Conservation (phyloP, 2,329 filamentous ascomycete genomes). For the Falciphora oryzae region DNA sequence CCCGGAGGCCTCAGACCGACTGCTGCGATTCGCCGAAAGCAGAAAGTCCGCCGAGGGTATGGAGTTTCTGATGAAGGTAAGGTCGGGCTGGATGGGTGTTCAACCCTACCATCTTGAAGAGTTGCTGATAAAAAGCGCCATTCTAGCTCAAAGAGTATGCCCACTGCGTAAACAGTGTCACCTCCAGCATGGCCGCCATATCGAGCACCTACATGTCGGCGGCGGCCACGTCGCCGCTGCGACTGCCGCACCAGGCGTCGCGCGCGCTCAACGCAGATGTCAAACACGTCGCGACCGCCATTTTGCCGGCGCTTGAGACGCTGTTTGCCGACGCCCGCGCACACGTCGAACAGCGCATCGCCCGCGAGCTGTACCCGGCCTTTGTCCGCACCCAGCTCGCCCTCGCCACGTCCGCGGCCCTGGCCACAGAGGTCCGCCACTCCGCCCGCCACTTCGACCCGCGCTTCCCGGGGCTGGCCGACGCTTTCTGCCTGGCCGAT, state of each 20-base stretch:
- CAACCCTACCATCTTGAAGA: no score
- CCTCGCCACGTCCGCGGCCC: constrained; percentile 36
- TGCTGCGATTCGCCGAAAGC: constrained; percentile 44
- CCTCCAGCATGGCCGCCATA: constrained; percentile 30
- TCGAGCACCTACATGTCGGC: constrained; percentile 30
- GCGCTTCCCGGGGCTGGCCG: constrained; percentile 40
- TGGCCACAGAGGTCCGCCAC: constrained; percentile 28
- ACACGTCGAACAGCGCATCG: constrained; percentile 35
- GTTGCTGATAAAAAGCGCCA: constrained; percentile 16
- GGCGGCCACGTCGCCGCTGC: constrained; percentile 34
- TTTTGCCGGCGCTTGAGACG: constrained; percentile 38
- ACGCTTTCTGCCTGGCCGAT: constrained; percentile 55
- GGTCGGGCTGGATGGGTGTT: background rate
- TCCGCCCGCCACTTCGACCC: background rate
- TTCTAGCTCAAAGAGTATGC: constrained; percentile 41
- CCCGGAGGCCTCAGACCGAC: constrained; percentile 37
- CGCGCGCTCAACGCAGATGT: constrained; percentile 39
- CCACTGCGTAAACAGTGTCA: constrained; percentile 33
- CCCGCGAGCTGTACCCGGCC: constrained; percentile 39
- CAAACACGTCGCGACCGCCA: constrained; percentile 36
- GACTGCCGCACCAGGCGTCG: constrained; percentile 34
- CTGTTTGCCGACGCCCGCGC: constrained; percentile 34
- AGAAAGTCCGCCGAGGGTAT: constrained; percentile 42
- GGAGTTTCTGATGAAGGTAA: constrained; percentile 43
- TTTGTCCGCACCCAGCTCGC: constrained; percentile 46